A percentile compares a stretch with the other conserved stretches of the same genome.
Conservation (phyloP, 139 green algal genomes). For the Nannochloris sp. region DNA sequence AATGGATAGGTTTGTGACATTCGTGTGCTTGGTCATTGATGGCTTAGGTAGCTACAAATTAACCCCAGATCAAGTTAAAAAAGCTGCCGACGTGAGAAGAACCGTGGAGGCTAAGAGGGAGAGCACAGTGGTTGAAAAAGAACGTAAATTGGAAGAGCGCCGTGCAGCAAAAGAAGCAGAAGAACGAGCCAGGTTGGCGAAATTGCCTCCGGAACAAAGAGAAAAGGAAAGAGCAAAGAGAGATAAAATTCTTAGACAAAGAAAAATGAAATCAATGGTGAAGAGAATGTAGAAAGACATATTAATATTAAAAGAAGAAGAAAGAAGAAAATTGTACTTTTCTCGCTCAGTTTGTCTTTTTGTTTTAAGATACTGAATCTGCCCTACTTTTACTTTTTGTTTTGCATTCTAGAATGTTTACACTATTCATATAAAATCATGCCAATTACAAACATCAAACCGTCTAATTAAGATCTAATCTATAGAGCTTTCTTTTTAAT, state of each 20-base stretch:
- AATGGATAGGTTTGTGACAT: neutral
- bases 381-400: too few relatives aligned
- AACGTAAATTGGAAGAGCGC: neutral
- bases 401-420: too few relatives aligned
- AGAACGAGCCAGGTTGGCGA: neutral
- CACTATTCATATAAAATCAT: too few relatives aligned
- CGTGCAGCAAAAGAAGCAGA: neutral
- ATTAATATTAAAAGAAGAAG: too few relatives aligned
- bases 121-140: neutral
- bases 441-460: too few relatives aligned
- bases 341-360: too few relatives aligned
- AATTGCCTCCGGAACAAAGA: slow-evolving; percentile 7
- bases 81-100: neutral
- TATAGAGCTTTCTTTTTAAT: too few relatives aligned
- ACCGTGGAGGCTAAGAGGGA: neutral
- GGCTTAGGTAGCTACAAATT: slow-evolving; percentile 11
- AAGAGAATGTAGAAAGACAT: neutral
- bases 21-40: slow-evolving; percentile 8
- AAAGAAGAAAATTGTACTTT: too few relatives aligned
- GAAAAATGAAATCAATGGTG: neutral
- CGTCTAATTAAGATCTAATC: too few relatives aligned
- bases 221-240: neutral
- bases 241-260: neutral
- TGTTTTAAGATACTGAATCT: too few relatives aligned
- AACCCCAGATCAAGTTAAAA: slow-evolving; percentile 16